Percentiles rank a stretch among this genome's conserved stretches.
Conservation (phyloP, 2,329 filamentous ascomycete genomes). For the Colletotrichum lini region DNA sequence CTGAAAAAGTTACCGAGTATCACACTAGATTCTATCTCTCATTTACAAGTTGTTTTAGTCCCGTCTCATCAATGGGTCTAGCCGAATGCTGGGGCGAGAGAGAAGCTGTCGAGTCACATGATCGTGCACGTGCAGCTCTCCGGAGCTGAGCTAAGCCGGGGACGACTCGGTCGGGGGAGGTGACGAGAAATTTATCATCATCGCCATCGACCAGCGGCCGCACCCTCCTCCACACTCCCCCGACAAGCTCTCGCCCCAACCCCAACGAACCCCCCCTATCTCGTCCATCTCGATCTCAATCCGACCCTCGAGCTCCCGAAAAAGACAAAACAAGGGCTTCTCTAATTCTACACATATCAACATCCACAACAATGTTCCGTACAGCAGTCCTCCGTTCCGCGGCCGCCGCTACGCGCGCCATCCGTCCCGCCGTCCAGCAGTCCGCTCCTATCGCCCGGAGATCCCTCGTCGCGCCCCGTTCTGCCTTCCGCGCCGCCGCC, state of each 20-base stretch:
- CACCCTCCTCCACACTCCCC: constrained; percentile 34
- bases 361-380: constrained; percentile 83
- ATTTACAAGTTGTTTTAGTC: not conserved
- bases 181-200: constrained; percentile 46
- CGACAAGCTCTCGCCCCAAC: constrained; percentile 22
- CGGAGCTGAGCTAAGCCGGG: constrained; percentile 39
- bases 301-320: constrained; percentile 21
- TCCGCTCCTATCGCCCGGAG: constrained; percentile 62
- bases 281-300: constrained; percentile 17
- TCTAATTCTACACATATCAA: constrained; percentile 17
- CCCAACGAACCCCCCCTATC: constrained; percentile 21
- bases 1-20: rapidly evolving
- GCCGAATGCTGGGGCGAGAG: not conserved
- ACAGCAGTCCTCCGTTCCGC: constrained; percentile 86
- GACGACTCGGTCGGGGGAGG: constrained; percentile 28
- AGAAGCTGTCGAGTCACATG: constrained; percentile 28
- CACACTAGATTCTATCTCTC: rapidly evolving
- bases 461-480: constrained; percentile 72
- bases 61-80: not conserved
- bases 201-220: constrained; percentile 30
- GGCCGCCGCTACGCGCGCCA: constrained; percentile 68
- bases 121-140: constrained; percentile 27
- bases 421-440: constrained; percentile 69
- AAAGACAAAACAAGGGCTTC: not conserved
- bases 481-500: constrained; percentile 69